Base-by-base conservation (phyloP, 2,329 filamentous ascomycete species). In the Mycocentrospora acerina region DNA sequence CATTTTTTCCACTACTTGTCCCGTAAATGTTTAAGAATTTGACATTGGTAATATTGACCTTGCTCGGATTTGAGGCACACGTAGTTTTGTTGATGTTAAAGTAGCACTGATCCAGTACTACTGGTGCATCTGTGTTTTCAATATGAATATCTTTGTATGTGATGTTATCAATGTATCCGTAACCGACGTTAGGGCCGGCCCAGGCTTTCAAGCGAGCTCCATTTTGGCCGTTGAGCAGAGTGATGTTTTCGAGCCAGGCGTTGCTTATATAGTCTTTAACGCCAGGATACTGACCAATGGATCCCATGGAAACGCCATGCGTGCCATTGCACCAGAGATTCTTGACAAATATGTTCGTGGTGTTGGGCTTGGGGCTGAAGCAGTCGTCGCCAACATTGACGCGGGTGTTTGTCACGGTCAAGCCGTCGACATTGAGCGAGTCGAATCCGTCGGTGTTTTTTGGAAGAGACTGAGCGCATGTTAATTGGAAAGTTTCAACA, bases 391-490 rank as follows among this genome's bases (percentile, higher is more conserved):
- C 59, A 4, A 67, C 59, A 30, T 67, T 63, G 29, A 68, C 57
- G 15, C 59, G 53, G 3, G 60, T 65, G 45, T 67, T 66, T 2
- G 60, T 64, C 1, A 68, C 62, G 2, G 42, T 73, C 7, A 83
- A 59, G 0, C 73, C 73, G 35, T 80, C 72, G 22, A 80, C 73
- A 37, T 81, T 81, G 37, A 78, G 68, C 0, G 77, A 77, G 64
- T 83, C 80, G 59, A 82, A 81, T 28, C 81, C 81, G 45, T 83
- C 80, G 0, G 78, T 81, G 58, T 83, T 83, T 54, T 80, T 79
- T 4, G 80, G 77, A 1, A 74, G 64, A 1, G 68, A 62, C 28
- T 60, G 60, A 32, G 8, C 18, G 3, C 4, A 26, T 36, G 16
- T 40, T 24, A 38, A 34, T 33, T 27, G 15, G 12, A 24, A 11